phyloP scores from a whole-genome alignment of 257 asterid genomes.

The Solanum bulbocastanum region DNA sequence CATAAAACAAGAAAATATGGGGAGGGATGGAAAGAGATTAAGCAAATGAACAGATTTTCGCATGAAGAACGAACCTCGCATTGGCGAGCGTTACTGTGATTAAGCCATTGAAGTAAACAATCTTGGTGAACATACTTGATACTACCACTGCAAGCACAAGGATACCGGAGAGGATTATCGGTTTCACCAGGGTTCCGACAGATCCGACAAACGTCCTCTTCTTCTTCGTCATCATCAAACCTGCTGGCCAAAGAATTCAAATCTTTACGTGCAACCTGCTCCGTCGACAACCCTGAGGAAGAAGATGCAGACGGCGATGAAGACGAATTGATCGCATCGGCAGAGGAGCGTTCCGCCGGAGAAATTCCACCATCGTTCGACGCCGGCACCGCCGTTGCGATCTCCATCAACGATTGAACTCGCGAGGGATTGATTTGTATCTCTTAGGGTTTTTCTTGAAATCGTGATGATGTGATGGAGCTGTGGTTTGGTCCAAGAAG shows the following conservation, averaged over 20 bases:
- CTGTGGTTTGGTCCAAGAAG: background rate
- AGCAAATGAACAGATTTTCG: background rate
- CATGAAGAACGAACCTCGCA: conserved; percentile 57
- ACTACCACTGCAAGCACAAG: conserved; percentile 98
- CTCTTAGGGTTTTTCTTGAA: conserved; percentile 35
- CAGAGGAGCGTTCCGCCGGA: conserved; percentile 7
- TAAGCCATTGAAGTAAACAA: conserved; percentile 98
- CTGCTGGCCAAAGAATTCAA: conserved; percentile 5
- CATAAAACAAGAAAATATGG: background rate
- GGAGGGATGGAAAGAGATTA: background rate
- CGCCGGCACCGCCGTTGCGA: conserved; percentile 55
- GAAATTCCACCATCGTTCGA: conserved; percentile 10
- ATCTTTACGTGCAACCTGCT: conserved; percentile 2
- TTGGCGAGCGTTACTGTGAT: conserved; percentile 95
- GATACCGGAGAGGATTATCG: conserved; percentile 82
- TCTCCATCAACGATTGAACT: conserved; percentile 61
- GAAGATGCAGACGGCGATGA: conserved; percentile 17
- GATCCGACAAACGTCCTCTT: conserved; percentile 97
- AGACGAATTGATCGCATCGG: background rate
- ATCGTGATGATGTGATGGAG: background rate
- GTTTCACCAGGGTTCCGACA: conserved; percentile 91
- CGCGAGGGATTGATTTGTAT: conserved; percentile 19
- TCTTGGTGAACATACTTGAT: conserved; percentile 95
- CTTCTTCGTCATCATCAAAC: conserved; percentile 80
- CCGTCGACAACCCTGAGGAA: conserved; percentile 33